Evolutionary conservation across 441 rosid species (phyloP).

Genomic region (Hypseocharis bilobata): DNA sequence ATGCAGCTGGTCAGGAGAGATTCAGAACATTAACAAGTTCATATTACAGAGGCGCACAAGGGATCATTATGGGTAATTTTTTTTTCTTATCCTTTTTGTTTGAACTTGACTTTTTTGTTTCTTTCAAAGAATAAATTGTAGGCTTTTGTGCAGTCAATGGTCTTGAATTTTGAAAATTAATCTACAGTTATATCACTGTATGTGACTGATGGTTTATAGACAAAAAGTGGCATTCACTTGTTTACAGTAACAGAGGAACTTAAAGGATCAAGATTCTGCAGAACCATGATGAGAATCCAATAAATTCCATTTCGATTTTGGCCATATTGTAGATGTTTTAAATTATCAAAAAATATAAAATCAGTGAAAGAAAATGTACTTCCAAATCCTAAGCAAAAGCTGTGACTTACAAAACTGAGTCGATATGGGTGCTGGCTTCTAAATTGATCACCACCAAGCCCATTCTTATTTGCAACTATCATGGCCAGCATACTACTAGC

Average conservation of each 20-base stretch:
- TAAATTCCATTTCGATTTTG: not conserved
- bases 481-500: no score
- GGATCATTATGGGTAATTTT: conserved; percentile 54
- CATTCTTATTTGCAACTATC: no score
- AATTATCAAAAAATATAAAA: not conserved
- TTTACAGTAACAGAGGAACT: no score
- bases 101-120: not conserved
- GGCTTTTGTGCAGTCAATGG: not conserved
- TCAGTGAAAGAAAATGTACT: no score
- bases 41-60: conserved; percentile 79
- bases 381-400: no score
- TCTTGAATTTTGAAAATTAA: not conserved
- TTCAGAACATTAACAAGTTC: conserved; percentile 76
- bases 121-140: not conserved
- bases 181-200: not conserved
- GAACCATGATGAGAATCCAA: no score
- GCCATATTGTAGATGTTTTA: not conserved
- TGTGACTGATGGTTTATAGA: no score
- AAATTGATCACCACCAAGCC: no score
- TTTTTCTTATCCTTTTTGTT: not conserved
- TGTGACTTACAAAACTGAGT: no score
- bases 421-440: no score
- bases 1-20: conserved; percentile 75
- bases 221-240: no score
- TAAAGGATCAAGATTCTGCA: no score